phyloP scores from a whole-genome alignment of 2,329 filamentous ascomycete species.

The Emmonsiellopsis sp. region DNA sequence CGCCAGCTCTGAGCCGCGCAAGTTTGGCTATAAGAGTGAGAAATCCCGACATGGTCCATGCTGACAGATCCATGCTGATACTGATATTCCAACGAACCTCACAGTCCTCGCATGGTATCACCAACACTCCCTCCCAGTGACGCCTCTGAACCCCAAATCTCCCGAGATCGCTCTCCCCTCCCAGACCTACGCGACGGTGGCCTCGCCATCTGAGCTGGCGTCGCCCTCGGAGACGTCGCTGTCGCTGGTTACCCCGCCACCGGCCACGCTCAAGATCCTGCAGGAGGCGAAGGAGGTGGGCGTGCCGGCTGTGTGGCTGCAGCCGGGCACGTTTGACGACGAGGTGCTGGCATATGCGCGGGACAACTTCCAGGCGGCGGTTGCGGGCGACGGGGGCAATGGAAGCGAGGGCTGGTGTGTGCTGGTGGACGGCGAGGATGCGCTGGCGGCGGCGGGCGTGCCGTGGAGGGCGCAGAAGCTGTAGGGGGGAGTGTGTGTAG shows the following conservation, averaged over 20 bases:
- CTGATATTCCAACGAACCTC: too few species aligned
- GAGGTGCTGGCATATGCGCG: constrained; percentile 62
- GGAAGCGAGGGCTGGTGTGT: constrained; percentile 79
- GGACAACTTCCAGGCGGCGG: constrained; percentile 57
- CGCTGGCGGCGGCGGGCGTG: constrained; percentile 48
- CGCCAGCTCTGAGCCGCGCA: constrained; percentile 71
- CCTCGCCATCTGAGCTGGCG: constrained; percentile 56
- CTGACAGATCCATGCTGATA: not conserved
- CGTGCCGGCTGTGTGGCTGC: constrained; percentile 71
- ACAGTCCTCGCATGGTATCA: constrained; percentile 87
- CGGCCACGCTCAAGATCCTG: constrained; percentile 63
- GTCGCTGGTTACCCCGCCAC: constrained; percentile 79
- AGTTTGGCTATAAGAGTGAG: constrained; percentile 81
- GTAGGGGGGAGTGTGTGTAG: constrained; percentile 12
- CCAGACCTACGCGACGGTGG: constrained; percentile 52
- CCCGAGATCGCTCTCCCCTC: constrained; percentile 53
- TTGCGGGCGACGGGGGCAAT: constrained; percentile 55
- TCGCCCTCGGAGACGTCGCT: constrained; percentile 63
- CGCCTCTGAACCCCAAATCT: constrained; percentile 70
- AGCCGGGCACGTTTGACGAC: constrained; percentile 80
- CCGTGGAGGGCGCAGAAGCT: constrained; percentile 34
- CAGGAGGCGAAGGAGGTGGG: constrained; percentile 67
- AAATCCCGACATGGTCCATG: not conserved
- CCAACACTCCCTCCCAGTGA: constrained; percentile 62
- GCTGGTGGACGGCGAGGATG: constrained; percentile 67